Evolutionary conservation across 495 filamentous ascomycete genomes (phyloP).

Genomic region (Thermochaetoides thermophila): DNA sequence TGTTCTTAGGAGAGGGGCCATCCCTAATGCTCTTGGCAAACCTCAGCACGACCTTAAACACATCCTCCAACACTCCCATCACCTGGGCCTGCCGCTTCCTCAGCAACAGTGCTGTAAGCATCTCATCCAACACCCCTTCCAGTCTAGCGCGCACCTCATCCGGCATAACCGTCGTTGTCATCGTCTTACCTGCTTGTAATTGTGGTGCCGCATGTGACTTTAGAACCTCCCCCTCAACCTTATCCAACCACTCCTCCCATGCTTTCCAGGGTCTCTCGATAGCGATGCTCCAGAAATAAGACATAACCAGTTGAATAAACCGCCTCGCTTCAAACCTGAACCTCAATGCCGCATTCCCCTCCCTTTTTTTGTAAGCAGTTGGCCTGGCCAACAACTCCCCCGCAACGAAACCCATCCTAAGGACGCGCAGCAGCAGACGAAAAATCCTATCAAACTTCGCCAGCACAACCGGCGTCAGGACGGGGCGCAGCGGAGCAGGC

Average conservation of each 20-base stretch:
- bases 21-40: conserved; percentile 35
- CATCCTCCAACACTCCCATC: conserved; percentile 59
- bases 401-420: conserved; percentile 68
- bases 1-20: too few species aligned
- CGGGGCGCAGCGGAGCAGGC: conserved; percentile 50
- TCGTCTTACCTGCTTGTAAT: neutral
- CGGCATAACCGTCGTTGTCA: conserved; percentile 32
- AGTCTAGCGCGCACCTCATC: conserved; percentile 54
- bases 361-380: conserved; percentile 11
- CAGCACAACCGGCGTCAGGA: conserved; percentile 54
- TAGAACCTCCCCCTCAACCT: conserved; percentile 38
- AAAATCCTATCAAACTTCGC: conserved; percentile 75
- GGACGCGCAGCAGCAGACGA: conserved; percentile 56
- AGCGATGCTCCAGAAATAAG: conserved; percentile 65
- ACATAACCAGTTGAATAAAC: conserved; percentile 51
- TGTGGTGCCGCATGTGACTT: too few species aligned
- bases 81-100: conserved; percentile 54
- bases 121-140: conserved; percentile 60
- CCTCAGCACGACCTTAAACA: conserved; percentile 53
- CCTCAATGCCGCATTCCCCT: conserved; percentile 32
- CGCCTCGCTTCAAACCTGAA: conserved; percentile 68
- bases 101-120: conserved; percentile 61
- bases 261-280: conserved; percentile 53
- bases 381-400: conserved; percentile 41
- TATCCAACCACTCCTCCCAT: conserved; percentile 50